Percentiles rank a stretch among this genome's conserved stretches.
phyloP scores from a whole-genome alignment of 371 early-diverging fungal genomes.

The Zychaea mexicana region DNA sequence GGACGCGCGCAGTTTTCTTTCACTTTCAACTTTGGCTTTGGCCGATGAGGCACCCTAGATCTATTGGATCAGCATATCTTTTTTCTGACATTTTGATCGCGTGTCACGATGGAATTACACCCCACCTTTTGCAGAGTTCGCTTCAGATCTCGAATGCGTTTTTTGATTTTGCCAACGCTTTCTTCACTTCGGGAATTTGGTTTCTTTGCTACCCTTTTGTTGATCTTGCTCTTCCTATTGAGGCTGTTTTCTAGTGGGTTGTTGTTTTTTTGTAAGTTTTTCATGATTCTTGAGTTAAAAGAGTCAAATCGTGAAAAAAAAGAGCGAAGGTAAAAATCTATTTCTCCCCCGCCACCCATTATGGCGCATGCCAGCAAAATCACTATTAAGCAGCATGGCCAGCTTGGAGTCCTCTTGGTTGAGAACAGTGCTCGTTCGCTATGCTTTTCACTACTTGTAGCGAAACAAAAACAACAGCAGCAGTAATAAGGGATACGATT shows the following conservation, averaged over 20 bases:
- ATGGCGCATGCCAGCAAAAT: too few species aligned
- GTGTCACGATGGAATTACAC: neutral
- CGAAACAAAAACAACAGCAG: too few species aligned
- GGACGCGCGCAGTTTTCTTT: slow-evolving; percentile 34
- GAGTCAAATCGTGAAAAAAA: too few species aligned
- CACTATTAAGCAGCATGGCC: too few species aligned
- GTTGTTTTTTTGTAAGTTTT: neutral
- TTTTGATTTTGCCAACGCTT: slow-evolving; percentile 27
- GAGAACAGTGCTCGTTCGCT: too few species aligned
- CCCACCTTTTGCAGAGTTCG: slow-evolving; percentile 23
- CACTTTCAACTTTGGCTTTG: slow-evolving; percentile 8
- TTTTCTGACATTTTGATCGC: neutral
- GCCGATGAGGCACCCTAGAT: slow-evolving; percentile 6
- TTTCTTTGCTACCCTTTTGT: neutral
- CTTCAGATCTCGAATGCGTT: slow-evolving; percentile 34
- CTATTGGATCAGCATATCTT: neutral
- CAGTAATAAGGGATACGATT: too few species aligned
- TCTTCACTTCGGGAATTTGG: neutral
- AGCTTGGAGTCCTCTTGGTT: too few species aligned
- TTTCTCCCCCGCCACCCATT: too few species aligned
- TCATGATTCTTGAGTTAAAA: neutral
- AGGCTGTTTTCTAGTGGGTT: too few species aligned
- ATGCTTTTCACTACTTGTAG: too few species aligned
- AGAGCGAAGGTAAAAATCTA: too few species aligned
- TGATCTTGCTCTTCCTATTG: neutral